These are phyloP conservation scores for Arxiozyma telluris DNA, from an alignment of 1,139 yeast genomes.

Conservation along the genomic window DNA sequence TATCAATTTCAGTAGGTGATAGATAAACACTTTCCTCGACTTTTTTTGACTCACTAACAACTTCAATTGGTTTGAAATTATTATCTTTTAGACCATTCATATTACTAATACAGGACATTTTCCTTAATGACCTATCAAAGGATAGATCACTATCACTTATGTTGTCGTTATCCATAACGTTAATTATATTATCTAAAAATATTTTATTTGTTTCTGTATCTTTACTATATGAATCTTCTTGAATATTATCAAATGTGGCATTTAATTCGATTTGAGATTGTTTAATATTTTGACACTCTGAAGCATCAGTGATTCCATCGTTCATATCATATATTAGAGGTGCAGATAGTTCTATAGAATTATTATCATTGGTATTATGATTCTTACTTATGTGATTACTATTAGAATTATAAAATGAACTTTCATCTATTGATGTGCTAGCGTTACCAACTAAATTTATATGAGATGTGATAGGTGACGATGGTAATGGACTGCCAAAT, in stretches of 20 bases:
- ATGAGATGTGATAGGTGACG: background rate
- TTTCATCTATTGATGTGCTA: background rate
- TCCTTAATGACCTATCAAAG: background rate
- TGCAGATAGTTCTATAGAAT: constrained; percentile 4
- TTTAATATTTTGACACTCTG: background rate
- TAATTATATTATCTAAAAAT: background rate
- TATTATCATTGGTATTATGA: background rate
- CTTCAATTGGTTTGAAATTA: background rate
- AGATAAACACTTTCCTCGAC: background rate
- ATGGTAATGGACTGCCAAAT: background rate
- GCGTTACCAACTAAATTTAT: background rate
- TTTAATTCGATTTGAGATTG: background rate
- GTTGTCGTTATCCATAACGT: background rate
- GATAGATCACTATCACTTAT: background rate
- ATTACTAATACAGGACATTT: background rate
- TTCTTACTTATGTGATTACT: no score
- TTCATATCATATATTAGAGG: constrained; percentile 2
- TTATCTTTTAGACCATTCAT: no score
- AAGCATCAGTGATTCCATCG: background rate
- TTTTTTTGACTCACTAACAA: background rate
- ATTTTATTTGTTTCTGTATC: background rate
- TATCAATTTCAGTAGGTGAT: background rate
- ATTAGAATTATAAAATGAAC: background rate
- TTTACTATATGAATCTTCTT: background rate
- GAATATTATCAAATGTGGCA: background rate